phyloP scores from a whole-genome alignment of 306 rosid genomes.

The Sesbania bispinosa region DNA sequence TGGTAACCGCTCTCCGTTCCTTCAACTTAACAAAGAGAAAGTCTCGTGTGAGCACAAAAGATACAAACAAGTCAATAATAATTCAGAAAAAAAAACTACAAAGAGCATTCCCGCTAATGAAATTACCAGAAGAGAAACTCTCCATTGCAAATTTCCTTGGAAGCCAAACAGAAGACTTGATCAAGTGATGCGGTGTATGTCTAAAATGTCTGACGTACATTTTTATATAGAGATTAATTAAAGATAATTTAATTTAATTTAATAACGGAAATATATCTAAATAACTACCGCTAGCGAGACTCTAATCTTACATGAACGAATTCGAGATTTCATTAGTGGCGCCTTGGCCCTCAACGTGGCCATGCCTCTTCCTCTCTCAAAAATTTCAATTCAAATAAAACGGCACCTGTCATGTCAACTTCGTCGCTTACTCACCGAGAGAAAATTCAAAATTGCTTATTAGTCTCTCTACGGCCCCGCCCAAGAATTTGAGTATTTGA shows the following conservation, averaged over 20 bases:
- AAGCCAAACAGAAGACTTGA: neutral
- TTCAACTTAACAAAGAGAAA: neutral
- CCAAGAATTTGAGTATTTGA: too few relatives aligned
- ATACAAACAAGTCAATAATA: neutral
- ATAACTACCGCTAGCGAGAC: neutral
- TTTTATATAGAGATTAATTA: too few relatives aligned
- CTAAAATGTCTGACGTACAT: neutral
- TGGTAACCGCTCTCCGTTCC: slow-evolving; percentile 27
- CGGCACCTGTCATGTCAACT: neutral
- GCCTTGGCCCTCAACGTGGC: slow-evolving; percentile 27
- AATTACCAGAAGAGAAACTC: too few relatives aligned
- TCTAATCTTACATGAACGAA: neutral
- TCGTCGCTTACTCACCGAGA: neutral
- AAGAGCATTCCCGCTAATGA: too few relatives aligned
- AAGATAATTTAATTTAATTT: too few relatives aligned
- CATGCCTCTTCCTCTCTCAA: neutral
- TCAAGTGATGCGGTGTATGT: neutral
- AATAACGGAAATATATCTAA: too few relatives aligned
- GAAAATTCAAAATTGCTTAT: too few relatives aligned
- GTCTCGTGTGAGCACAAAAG: neutral
- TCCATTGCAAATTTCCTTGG: slow-evolving; percentile 8
- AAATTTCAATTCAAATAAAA: neutral
- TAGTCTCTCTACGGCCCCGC: too few relatives aligned
- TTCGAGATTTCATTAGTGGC: slow-evolving; percentile 14
- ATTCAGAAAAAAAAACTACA: neutral